Percentiles rank a stretch among this genome's conserved stretches.
These are phyloP conservation scores for Globisporangium acanthophoron DNA, from an alignment of 352 stramenopile species.

Conservation along the genomic window DNA sequence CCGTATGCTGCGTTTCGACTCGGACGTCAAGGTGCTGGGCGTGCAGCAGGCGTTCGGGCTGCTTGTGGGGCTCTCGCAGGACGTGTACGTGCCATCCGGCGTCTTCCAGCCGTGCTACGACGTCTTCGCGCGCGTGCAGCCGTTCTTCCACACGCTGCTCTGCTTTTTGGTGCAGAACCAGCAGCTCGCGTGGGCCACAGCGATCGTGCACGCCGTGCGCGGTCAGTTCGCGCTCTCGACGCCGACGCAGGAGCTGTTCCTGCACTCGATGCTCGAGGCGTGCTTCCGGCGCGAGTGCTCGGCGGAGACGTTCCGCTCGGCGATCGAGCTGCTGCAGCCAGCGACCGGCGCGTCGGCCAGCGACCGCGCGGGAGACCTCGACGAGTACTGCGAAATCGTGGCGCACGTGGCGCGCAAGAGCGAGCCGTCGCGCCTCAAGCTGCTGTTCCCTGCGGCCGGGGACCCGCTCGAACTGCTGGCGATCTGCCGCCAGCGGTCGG, in stretches of 20 bases:
- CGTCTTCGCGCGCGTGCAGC: constrained; percentile 70
- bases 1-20: constrained; percentile 70
- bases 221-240: constrained; percentile 57
- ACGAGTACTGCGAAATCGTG: constrained; percentile 83
- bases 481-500: constrained; percentile 53
- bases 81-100: constrained; percentile 72
- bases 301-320: constrained; percentile 30
- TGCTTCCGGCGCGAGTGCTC: constrained; percentile 46
- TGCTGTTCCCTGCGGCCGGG: constrained; percentile 63
- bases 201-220: constrained; percentile 40
- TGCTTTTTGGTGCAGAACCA: constrained; percentile 62
- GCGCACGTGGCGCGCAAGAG: constrained; percentile 81
- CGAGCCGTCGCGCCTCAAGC: constrained; percentile 63
- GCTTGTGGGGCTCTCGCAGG: constrained; percentile 70
- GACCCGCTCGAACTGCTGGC: constrained; percentile 62
- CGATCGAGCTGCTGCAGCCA: constrained; percentile 50
- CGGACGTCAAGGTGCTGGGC: constrained; percentile 66
- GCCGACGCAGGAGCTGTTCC: constrained; percentile 71
- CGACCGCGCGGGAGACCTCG: constrained; percentile 29
- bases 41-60: constrained; percentile 63
- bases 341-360: not conserved
- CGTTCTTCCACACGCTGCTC: constrained; percentile 72
- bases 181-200: constrained; percentile 49
- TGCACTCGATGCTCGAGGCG: constrained; percentile 74
- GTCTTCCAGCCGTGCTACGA: constrained; percentile 64